Evolutionary conservation across 768 basidiomycete genomes (phyloP).

Genomic region (Tubosaeta sp.): DNA sequence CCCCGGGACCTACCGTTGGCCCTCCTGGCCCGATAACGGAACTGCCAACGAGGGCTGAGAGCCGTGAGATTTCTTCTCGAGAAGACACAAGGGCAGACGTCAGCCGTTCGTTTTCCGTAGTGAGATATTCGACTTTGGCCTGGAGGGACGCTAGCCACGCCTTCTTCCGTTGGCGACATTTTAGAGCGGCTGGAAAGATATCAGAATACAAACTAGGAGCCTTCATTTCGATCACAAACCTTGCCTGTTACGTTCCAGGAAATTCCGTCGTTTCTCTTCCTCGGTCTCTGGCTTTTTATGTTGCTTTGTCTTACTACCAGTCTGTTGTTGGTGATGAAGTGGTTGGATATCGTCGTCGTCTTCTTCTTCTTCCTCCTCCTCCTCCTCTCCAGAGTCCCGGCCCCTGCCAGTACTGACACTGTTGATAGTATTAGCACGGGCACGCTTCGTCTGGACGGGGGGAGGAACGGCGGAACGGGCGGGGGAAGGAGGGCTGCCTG

Average conservation of each 20-base stretch:
- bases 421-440: conserved; percentile 35
- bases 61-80: conserved; percentile 86
- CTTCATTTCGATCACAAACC: conserved; percentile 43
- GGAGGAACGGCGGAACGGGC: conserved; percentile 24
- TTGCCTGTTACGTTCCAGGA: conserved; percentile 95
- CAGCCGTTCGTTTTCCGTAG: conserved; percentile 93
- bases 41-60: conserved; percentile 69
- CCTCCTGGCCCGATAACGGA: conserved; percentile 46
- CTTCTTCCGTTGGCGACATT: conserved; percentile 99
- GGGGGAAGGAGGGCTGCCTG: conserved; percentile 31
- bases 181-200: conserved; percentile 73
- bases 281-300: conserved; percentile 90
- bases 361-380: conserved; percentile 38
- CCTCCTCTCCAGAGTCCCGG: conserved; percentile 36
- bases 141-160: conserved; percentile 94
- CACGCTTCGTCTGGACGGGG: conserved; percentile 30
- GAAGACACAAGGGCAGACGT: conserved; percentile 81
- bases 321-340: conserved; percentile 21
- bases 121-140: conserved; percentile 86
- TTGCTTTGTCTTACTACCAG: conserved; percentile 21
- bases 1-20: conserved; percentile 27
- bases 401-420: conserved; percentile 27
- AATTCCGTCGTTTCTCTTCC: conserved; percentile 96
- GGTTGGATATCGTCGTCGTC: conserved; percentile 31
- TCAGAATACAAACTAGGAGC: conserved; percentile 3